Evolutionary conservation across 1,284 basidiomycete genomes (phyloP).

Genomic region (Cutaneotrichosporon sp.): DNA sequence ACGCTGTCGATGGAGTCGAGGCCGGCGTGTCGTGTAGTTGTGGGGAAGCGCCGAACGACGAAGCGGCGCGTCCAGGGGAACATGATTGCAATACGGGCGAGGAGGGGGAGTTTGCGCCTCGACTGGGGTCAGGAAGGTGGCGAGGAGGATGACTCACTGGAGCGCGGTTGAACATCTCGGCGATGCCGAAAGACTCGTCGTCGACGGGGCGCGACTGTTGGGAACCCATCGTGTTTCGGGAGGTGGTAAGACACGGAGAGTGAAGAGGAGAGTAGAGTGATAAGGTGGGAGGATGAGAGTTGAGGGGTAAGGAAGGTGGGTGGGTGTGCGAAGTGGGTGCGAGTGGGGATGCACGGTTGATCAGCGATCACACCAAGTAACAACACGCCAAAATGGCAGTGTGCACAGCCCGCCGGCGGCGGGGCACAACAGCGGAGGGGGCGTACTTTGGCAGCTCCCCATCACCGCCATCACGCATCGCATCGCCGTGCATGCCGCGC

Average conservation of each 20-base stretch:
- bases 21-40: conserved; percentile 1
- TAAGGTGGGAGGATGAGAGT: background rate
- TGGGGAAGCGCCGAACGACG: background rate
- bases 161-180: background rate
- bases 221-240: background rate
- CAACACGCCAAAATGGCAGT: background rate
- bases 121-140: background rate
- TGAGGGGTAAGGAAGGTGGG: no score
- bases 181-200: conserved; percentile 2
- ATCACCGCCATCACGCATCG: background rate
- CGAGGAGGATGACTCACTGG: background rate
- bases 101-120: background rate
- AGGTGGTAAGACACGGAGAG: background rate
- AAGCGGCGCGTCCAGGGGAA: conserved; percentile 2
- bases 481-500: background rate
- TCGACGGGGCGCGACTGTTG: background rate
- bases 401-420: background rate
- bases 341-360: no score
- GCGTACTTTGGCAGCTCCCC: background rate
- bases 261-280: background rate
- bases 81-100: background rate
- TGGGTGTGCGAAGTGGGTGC: no score
- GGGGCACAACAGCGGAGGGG: background rate
- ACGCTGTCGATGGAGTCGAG: conserved; percentile 24
- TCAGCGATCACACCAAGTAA: no score